Evolutionary conservation across 2,329 filamentous ascomycete species (phyloP).

Genomic region (Colletotrichum tropicale): DNA sequence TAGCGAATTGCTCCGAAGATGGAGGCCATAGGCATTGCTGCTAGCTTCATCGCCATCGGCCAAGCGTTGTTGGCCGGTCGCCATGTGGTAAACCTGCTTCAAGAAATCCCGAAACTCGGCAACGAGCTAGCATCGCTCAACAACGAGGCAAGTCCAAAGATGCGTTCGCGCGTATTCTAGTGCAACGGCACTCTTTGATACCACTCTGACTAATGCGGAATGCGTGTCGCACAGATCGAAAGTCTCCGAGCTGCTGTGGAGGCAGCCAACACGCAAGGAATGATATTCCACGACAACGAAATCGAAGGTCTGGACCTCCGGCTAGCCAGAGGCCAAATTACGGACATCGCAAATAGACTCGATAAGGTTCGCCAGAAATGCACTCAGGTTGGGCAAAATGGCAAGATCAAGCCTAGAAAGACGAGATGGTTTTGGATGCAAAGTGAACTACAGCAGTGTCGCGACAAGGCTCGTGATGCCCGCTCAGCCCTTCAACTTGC

Average conservation of each 20-base stretch:
- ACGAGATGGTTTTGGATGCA: not conserved
- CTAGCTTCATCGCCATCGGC: constrained; percentile 17
- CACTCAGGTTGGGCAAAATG: not conserved
- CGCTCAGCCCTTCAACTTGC: not conserved
- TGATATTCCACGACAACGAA: not conserved
- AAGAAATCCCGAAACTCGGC: not conserved
- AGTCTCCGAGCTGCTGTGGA: not conserved
- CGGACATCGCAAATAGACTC: not conserved
- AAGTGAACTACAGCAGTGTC: not conserved
- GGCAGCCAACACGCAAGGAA: not conserved
- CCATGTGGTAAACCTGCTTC: not conserved
- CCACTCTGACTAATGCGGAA: not conserved
- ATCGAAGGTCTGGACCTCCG: not conserved
- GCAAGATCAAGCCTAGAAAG: not conserved
- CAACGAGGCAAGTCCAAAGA: not conserved
- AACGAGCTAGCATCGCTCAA: not conserved
- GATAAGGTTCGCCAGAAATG: not conserved
- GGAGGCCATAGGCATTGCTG: constrained; percentile 10
- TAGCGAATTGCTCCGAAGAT: not conserved
- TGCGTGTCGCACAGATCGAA: not conserved
- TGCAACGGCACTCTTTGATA: not conserved
- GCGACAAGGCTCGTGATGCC: not conserved
- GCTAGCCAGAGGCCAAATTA: not conserved
- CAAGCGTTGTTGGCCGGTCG: not conserved
- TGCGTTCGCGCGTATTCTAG: rapidly evolving